phyloP scores from a whole-genome alignment of 1,284 basidiomycete genomes.

The Phellinidium pouzarii region DNA sequence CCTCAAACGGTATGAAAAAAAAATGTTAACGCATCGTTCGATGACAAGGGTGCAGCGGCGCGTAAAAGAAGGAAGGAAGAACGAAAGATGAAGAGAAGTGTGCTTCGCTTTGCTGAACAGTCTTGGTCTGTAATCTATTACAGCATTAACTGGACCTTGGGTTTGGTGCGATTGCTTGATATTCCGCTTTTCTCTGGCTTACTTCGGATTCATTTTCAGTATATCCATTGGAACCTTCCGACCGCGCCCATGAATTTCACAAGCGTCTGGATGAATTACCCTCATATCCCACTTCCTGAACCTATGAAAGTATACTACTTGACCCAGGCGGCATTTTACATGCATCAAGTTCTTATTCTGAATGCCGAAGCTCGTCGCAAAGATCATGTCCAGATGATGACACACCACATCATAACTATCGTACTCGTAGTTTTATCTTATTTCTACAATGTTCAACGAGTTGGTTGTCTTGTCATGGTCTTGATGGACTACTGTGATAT shows the following conservation, averaged over 20 bases:
- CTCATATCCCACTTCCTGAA: constrained; percentile 70
- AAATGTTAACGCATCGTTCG: constrained; percentile 27
- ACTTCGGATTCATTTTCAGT: constrained; percentile 47
- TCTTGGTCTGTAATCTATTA: constrained; percentile 88
- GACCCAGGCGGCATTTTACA: constrained; percentile 86
- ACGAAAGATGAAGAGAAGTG: constrained; percentile 58
- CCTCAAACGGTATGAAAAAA: constrained; percentile 22
- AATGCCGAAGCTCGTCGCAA: constrained; percentile 91
- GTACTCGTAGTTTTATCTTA: constrained; percentile 76
- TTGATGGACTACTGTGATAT: constrained; percentile 95
- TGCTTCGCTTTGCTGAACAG: constrained; percentile 90
- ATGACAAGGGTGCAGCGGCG: constrained; percentile 23
- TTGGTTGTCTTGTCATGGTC: constrained; percentile 84
- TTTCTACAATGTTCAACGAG: constrained; percentile 76
- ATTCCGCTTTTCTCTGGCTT: constrained; percentile 15
- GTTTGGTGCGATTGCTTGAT: constrained; percentile 61
- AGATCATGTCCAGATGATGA: constrained; percentile 95
- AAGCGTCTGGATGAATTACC: constrained; percentile 79
- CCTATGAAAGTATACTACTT: constrained; percentile 91
- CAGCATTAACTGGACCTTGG: constrained; percentile 64
- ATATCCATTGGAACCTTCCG: constrained; percentile 71
- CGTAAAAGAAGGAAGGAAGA: constrained; percentile 32
- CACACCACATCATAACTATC: constrained; percentile 90
- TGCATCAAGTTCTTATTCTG: constrained; percentile 87
- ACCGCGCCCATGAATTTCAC: constrained; percentile 60